Evolutionary conservation across 148 eudicot genomes (phyloP), one percentile per base, ranked within the genome.

Genomic region (Chenopodium quinoa): DNA sequence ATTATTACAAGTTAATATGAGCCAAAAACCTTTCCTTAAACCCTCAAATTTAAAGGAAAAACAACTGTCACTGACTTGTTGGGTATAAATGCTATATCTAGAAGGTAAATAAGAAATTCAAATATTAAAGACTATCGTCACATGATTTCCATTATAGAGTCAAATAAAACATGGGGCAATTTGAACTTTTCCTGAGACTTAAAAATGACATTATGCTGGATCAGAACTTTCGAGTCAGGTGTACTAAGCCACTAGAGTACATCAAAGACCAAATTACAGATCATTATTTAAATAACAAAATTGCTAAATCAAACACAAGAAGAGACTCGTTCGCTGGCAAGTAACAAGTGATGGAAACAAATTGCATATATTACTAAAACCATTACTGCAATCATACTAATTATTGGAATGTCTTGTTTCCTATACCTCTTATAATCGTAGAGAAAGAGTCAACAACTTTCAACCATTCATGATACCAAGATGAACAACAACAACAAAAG

Each of bases 1-100:
- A 56, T 17, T 7, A 62, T 62, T 22, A 20, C 48, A 80, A 65
- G 46, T 58, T 74, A 81, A 56, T 56, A 74, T 32, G 70, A 27
- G 11, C 14, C 60, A 27, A 31, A 71, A 31, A 27, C 63, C 77
- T 60, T 60, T 56, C 23, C 27, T 0, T 23, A 19, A 58, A 31
- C 62, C 77, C 10, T 14, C 20, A 64, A 11, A 48, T 0, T 27
- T 23, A n/a, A 29, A 56, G 25, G 31, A 20, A 56, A 73, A 56
- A 47, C 29, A 44, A 32, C 54, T 7, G 71, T 20, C 37, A 27
- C 37, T 13, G 11, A 71, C 1, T 37, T 25, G 50, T 50, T 68
- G 44, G 20, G 40, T 68, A 68, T 44, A 68, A 29, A 14, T 68
- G 37, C 9, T 68, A 68, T 2, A 13, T 13, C 72, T 32, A 68